Evolutionary conservation across 2,329 filamentous ascomycete genomes (phyloP).

Genomic region (Bipolaris bicolor): DNA sequence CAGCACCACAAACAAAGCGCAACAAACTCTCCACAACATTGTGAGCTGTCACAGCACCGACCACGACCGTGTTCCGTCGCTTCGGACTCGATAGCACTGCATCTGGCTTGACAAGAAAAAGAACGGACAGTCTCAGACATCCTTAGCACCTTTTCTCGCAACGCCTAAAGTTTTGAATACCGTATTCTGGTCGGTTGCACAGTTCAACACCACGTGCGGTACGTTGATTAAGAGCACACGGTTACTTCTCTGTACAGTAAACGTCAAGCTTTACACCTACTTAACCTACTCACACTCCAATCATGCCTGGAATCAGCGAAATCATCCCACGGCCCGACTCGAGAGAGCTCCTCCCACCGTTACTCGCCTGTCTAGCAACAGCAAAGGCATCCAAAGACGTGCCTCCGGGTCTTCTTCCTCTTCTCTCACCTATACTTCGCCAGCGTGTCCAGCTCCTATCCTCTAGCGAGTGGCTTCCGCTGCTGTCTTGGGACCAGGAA

Average conservation of each 20-base stretch:
- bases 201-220: background rate
- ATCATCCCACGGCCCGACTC: slow-evolving; percentile 62
- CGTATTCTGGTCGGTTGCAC: background rate
- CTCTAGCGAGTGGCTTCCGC: slow-evolving; percentile 70
- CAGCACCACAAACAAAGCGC: slow-evolving; percentile 12
- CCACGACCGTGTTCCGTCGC: background rate
- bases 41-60: background rate
- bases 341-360: slow-evolving; percentile 63
- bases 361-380: slow-evolving; percentile 68
- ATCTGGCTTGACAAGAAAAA: slow-evolving; percentile 4
- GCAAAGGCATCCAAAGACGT: slow-evolving; percentile 65
- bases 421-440: slow-evolving; percentile 68
- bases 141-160: background rate
- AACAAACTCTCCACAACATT: background rate
- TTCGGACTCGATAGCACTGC: background rate
- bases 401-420: slow-evolving; percentile 65
- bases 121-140: background rate
- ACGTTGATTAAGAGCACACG: background rate
- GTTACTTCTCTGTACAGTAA: background rate
- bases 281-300: slow-evolving; percentile 8
- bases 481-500: slow-evolving; percentile 71
- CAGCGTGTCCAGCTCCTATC: slow-evolving; percentile 69
- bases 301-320: slow-evolving; percentile 56
- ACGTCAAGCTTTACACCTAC: background rate
- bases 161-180: background rate